These are phyloP conservation scores for Gossypium davidsonii DNA, from an alignment of 441 rosid genomes.

Conservation along the genomic window DNA sequence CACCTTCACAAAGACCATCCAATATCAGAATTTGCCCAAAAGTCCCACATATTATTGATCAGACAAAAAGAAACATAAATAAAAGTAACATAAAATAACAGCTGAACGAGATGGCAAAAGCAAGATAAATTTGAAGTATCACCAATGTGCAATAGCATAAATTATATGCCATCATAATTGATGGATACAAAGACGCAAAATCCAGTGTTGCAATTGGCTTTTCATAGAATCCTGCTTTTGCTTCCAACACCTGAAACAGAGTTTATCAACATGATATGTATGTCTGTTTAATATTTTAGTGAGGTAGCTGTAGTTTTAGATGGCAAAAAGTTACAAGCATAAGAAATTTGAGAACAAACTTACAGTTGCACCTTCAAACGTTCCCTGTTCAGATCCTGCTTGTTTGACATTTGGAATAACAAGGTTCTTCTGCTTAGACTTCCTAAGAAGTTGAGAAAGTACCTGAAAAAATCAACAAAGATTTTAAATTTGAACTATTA, in stretches of 20 bases:
- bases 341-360: slow-evolving; percentile 34
- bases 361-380: slow-evolving; percentile 97
- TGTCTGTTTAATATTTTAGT: not conserved
- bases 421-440: slow-evolving; percentile 76
- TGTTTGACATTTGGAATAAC: slow-evolving; percentile 89
- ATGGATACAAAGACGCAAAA: slow-evolving; percentile 97
- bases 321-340: not conserved
- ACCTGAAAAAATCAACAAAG: slow-evolving; percentile 46
- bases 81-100: slow-evolving; percentile 1
- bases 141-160: slow-evolving; percentile 96
- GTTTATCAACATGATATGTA: slow-evolving; percentile 11
- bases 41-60: not conserved
- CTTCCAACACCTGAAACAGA: slow-evolving; percentile 77
- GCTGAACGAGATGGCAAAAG: slow-evolving; percentile 3
- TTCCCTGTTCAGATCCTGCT: slow-evolving; percentile 89
- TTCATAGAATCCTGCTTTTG: slow-evolving; percentile 87
- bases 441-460: slow-evolving; percentile 94
- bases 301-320: not conserved
- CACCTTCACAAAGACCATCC: slow-evolving; percentile 45
- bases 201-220: slow-evolving; percentile 94
- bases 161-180: slow-evolving; percentile 99
- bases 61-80: not conserved
- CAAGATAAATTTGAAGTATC: slow-evolving; percentile 20
- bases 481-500: slow-evolving; percentile 19
- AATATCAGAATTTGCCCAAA: slow-evolving; percentile 23